Base-by-base conservation (phyloP, 441 rosid genomes). In the Erodium moschatum region DNA sequence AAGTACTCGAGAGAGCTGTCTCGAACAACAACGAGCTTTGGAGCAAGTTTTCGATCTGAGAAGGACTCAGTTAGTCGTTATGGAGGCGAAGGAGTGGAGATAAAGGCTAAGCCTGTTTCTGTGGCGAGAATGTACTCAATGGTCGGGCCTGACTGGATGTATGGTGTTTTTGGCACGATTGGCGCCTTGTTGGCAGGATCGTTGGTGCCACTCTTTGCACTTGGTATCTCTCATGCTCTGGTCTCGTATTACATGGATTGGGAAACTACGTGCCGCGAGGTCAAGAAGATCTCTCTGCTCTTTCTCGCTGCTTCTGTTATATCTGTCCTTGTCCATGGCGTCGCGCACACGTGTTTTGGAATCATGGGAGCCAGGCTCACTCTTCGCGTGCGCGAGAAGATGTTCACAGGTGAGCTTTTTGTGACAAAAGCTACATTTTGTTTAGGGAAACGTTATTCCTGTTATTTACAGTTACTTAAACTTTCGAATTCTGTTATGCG, bases 121-220 rank as follows among this genome's bases (percentile, higher is more conserved):
- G 92, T 76, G 87, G 85, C 92, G 4, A 95, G 92, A 76, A 95
- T 95, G 98, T 92, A 95, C 78, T 84, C 97, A 93, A 88, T 65
- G 80, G 65, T 6, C 54, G 73, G 6, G 38, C 99, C 99, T 0
- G 99, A 95, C 75, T 95, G 99, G 99, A 82, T 81, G 72, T 95
- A 87, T 68, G 99, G 98, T 62, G 73, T 92, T 16, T 84, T 85
- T 1, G 99, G 99, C 50, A 92, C 99, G 0, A 81, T 95, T 20
- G 90, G 96, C n/a, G 99, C 99, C 13, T 89, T 92, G 84, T 92
- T 90, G 0, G 97, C 99, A 0, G 92, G 92, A 56, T 97, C 90
- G 50, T 90, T 95, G 29, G 89, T 18, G 98, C 99, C 3, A 93
- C 92, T 63, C 74, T 95, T 58, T 87, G 99, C 64, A 80, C 92